A percentile compares a stretch with the other conserved stretches of the same genome.
phyloP scores from a whole-genome alignment of 1,139 yeast species.

The Kazachstania sp. region DNA sequence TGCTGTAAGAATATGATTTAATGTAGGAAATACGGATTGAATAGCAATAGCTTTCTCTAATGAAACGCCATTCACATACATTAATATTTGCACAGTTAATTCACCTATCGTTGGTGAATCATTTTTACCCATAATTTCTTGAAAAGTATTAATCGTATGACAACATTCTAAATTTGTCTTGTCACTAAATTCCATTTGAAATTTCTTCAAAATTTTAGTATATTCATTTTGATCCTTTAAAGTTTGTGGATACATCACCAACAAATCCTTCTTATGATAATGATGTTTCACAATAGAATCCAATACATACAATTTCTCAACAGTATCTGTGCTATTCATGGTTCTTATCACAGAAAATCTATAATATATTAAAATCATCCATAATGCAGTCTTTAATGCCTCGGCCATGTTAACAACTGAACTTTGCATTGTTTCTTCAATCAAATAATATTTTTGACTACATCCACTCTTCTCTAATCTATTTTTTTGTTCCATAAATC shows the following conservation, averaged over 20 bases:
- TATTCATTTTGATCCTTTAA: conserved; percentile 50
- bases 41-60: conserved; percentile 76
- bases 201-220: conserved; percentile 33
- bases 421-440: conserved; percentile 63
- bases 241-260: conserved; percentile 44
- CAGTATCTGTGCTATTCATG: conserved; percentile 66
- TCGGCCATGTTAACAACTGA: conserved; percentile 44
- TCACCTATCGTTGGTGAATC: conserved; percentile 68
- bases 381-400: conserved; percentile 68
- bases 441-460: conserved; percentile 59
- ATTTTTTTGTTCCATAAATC: conserved; percentile 78
- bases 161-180: conserved; percentile 40
- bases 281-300: conserved; percentile 42
- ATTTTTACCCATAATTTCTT: conserved; percentile 61
- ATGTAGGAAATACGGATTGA: conserved; percentile 38
- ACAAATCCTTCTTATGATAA: conserved; percentile 33
- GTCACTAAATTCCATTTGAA: conserved; percentile 39
- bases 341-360: conserved; percentile 64
- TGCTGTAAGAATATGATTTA: conserved; percentile 31
- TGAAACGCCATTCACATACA: conserved; percentile 74
- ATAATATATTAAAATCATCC: conserved; percentile 60
- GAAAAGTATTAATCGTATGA: conserved; percentile 60
- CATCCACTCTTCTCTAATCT: conserved; percentile 65
- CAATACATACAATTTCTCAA: conserved; percentile 49
- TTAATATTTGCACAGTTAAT: conserved; percentile 63